Conservation (phyloP, 495 filamentous ascomycete genomes). For the Hypomontagnella submonticulosa region DNA sequence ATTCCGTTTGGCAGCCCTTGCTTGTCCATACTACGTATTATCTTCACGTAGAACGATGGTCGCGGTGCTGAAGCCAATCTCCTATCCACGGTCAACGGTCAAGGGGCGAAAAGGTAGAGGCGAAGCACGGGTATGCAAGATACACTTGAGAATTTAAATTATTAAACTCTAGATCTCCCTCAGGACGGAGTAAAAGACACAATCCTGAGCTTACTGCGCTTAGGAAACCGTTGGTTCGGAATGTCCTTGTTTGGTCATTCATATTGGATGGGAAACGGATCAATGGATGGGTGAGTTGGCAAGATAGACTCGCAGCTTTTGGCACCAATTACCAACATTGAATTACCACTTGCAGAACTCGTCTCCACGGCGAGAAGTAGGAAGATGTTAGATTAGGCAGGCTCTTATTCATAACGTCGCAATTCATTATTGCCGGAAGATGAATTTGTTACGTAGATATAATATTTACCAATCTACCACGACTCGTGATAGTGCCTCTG, state of each 20-base stretch:
- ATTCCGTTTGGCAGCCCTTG: slow-evolving; percentile 7
- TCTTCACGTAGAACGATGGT: slow-evolving; percentile 15
- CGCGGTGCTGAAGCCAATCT: slow-evolving; percentile 10
- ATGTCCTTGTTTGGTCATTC: slow-evolving; percentile 8
- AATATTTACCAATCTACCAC: slow-evolving; percentile 20
- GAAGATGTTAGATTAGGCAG: neutral
- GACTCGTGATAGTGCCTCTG: slow-evolving; percentile 23
- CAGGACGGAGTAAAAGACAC: neutral
- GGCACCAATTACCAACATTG: slow-evolving; percentile 13
- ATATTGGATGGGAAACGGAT: slow-evolving; percentile 1
- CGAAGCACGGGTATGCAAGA: slow-evolving; percentile 26
- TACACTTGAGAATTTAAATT: neutral
- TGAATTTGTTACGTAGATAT: slow-evolving; percentile 23
- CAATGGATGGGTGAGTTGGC: slow-evolving; percentile 27
- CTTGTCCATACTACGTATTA: neutral
- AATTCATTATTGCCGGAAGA: slow-evolving; percentile 15
- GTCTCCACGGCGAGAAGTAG: no score
- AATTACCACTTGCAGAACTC: neutral
- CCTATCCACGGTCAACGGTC: slow-evolving; percentile 1
- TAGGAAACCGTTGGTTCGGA: slow-evolving; percentile 16
- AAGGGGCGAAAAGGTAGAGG: slow-evolving; percentile 3
- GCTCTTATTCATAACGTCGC: slow-evolving; percentile 20
- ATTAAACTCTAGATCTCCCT: neutral
- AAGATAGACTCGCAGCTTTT: slow-evolving; percentile 20
- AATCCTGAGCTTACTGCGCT: slow-evolving; percentile 24